Evolutionary conservation across 2,329 filamentous ascomycete species (phyloP).

Genomic region (Cladosporium sp.): DNA sequence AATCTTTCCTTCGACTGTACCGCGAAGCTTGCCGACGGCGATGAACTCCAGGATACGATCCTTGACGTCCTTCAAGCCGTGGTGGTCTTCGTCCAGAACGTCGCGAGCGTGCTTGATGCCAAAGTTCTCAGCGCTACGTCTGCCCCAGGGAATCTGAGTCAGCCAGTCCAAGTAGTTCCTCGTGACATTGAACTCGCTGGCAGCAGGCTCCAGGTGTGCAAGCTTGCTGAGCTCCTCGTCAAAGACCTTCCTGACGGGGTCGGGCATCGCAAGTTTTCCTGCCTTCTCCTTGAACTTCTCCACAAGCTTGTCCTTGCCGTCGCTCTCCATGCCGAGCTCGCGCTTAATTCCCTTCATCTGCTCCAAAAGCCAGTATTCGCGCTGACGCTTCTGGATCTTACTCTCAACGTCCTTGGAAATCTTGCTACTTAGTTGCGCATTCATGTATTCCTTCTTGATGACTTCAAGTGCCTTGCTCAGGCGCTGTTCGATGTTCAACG

Average conservation of each 20-base stretch:
- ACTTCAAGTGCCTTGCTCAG: conserved; percentile 89
- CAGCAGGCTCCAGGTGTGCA: conserved; percentile 88
- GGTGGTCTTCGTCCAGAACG: conserved; percentile 93
- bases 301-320: conserved; percentile 96
- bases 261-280: conserved; percentile 90
- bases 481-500: conserved; percentile 86
- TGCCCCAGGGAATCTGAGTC: conserved; percentile 96
- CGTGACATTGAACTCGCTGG: conserved; percentile 98
- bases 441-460: conserved; percentile 98
- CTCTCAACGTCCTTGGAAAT: conserved; percentile 97
- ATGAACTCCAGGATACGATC: conserved; percentile 98
- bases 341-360: conserved; percentile 98
- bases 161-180: conserved; percentile 98
- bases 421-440: conserved; percentile 93
- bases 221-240: conserved; percentile 98
- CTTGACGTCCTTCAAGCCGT: conserved; percentile 96
- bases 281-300: conserved; percentile 98
- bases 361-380: conserved; percentile 98
- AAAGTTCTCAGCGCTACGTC: conserved; percentile 94
- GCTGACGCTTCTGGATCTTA: conserved; percentile 95
- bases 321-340: conserved; percentile 93
- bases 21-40: conserved; percentile 92
- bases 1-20: conserved; percentile 97
- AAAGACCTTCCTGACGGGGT: conserved; percentile 94
- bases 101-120: conserved; percentile 86